These are phyloP conservation scores for Pelargonium fulgidum DNA, from an alignment of 441 rosid genomes.

Conservation along the genomic window DNA sequence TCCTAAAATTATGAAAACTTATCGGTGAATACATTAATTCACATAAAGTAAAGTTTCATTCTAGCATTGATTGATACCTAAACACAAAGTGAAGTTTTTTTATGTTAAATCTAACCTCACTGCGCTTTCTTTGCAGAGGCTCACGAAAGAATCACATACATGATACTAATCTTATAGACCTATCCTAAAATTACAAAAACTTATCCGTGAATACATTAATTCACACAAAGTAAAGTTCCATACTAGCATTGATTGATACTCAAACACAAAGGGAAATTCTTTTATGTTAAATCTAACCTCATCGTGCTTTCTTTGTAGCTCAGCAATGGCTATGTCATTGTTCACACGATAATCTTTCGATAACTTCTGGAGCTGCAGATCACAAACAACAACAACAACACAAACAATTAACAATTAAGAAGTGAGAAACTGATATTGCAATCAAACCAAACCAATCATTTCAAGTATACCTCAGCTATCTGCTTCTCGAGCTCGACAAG, in stretches of 20 bases:
- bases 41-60: neutral
- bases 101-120: too few relatives aligned
- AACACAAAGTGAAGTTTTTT: neutral
- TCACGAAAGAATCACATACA: neutral
- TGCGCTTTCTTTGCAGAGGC: neutral
- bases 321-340: too few relatives aligned
- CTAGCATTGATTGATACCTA: neutral
- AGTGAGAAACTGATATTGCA: neutral
- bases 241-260: neutral
- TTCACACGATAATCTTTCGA: neutral
- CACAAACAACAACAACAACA: neutral
- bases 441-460: neutral
- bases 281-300: too few relatives aligned
- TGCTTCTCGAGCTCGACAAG: constrained; percentile 71
- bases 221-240: neutral
- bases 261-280: neutral
- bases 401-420: neutral
- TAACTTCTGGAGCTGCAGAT: neutral
- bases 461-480: constrained; percentile 52
- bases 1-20: neutral
- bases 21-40: neutral
- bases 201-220: neutral
- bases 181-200: neutral
- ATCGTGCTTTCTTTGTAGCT: too few relatives aligned
- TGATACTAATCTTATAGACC: neutral